Conservation (phyloP, 2,329 filamentous ascomycete genomes). For the Tolypocladium ovalisporum region DNA sequence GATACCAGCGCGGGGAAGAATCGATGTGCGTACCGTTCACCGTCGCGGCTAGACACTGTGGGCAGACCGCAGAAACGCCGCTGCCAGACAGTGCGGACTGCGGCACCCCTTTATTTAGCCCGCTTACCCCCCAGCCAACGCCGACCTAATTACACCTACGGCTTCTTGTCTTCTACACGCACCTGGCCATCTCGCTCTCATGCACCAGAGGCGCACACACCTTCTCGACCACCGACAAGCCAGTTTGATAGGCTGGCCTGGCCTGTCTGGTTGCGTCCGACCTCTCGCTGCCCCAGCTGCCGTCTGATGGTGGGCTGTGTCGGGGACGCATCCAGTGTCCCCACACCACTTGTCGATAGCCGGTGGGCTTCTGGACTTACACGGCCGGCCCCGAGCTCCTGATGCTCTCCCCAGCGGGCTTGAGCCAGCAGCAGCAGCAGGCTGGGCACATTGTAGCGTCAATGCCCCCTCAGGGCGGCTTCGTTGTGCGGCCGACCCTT, state of each 20-base stretch:
- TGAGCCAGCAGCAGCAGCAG: constrained; percentile 1
- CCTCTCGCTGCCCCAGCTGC: neutral
- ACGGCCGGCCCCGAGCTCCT: neutral
- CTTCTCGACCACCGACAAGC: neutral
- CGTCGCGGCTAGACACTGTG: neutral
- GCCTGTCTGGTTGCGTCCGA: neutral
- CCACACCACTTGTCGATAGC: neutral
- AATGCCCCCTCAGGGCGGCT: neutral
- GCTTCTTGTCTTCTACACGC: neutral
- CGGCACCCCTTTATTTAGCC: constrained; percentile 2
- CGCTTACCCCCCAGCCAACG: neutral
- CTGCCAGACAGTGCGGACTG: neutral
- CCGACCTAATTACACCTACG: constrained; percentile 3
- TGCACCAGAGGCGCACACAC: neutral
- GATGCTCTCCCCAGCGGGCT: neutral
- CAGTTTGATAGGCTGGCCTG: neutral
- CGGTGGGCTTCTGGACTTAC: neutral
- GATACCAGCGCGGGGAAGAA: neutral
- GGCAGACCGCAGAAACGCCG: fast-evolving
- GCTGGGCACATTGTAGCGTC: neutral
- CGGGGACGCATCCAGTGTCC: neutral
- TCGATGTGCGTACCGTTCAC: neutral
- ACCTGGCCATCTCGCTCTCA: neutral
- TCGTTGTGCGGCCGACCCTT: constrained; percentile 25
- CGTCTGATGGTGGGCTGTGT: neutral